Evolutionary conservation across 441 rosid genomes (phyloP).

Genomic region (Eruca vesicaria): DNA sequence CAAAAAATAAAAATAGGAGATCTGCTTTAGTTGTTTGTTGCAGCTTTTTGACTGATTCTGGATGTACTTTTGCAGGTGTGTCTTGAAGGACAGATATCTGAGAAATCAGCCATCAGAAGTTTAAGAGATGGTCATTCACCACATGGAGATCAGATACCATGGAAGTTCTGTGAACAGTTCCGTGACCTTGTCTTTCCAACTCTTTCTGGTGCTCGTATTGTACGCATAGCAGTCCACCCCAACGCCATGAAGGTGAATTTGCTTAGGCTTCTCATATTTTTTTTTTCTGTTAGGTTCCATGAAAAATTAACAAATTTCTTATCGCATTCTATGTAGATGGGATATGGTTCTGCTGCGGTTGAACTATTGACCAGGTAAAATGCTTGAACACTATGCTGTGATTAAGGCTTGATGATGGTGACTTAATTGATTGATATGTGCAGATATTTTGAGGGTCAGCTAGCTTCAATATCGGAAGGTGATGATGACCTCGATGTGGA

Average conservation of each 20-base stretch:
- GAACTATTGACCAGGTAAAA: conserved; percentile 78
- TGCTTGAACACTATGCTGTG: conserved; percentile 10
- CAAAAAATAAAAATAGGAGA: not conserved
- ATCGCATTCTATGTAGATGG: conserved; percentile 63
- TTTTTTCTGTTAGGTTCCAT: conserved; percentile 64
- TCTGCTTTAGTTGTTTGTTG: conserved; percentile 10
- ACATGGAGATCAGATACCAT: conserved; percentile 95
- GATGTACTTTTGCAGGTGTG: conserved; percentile 52
- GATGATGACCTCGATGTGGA: conserved; percentile 64
- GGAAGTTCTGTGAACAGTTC: conserved; percentile 95
- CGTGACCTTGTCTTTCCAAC: conserved; percentile 84
- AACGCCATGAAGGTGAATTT: conserved; percentile 81
- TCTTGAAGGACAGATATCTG: conserved; percentile 97
- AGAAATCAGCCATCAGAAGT: conserved; percentile 72
- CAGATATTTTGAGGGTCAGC: conserved; percentile 94
- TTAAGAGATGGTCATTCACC: conserved; percentile 87
- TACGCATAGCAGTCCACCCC: conserved; percentile 98
- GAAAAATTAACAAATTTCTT: conserved; percentile 40
- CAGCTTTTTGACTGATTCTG: conserved; percentile 7
- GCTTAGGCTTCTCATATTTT: not conserved
- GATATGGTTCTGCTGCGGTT: conserved; percentile 96
- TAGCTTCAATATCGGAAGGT: conserved; percentile 73
- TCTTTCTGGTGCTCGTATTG: conserved; percentile 95
- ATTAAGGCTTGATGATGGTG: not conserved
- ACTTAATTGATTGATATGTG: conserved; percentile 7